Conservation (phyloP, 148 eudicot species). For the Vaccinium darrowii region DNA sequence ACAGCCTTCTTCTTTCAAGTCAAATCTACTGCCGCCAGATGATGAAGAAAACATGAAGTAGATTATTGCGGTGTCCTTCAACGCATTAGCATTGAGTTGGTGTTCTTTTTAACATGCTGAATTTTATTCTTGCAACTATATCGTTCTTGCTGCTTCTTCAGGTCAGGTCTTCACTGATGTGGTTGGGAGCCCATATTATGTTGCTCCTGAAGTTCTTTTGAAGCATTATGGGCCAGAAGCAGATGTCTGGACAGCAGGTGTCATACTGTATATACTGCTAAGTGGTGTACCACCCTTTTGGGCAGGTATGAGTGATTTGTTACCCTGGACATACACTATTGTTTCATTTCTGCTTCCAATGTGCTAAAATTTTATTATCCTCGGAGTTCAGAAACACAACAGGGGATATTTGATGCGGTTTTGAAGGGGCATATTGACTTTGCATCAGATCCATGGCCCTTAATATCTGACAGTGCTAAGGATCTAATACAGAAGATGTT, state of each 20-base stretch:
- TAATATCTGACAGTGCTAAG: slow-evolving; percentile 88
- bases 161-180: slow-evolving; percentile 91
- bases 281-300: slow-evolving; percentile 99
- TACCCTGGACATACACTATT: background rate
- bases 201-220: slow-evolving; percentile 95
- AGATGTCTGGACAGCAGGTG: slow-evolving; percentile 99
- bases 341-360: background rate
- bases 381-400: slow-evolving; percentile 76
- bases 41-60: background rate
- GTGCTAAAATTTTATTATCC: slow-evolving; percentile 12
- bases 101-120: background rate
- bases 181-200: slow-evolving; percentile 98
- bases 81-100: background rate
- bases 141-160: slow-evolving; percentile 35
- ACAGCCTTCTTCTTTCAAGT: background rate
- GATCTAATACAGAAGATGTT: slow-evolving; percentile 92
- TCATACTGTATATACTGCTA: slow-evolving; percentile 86
- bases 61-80: background rate
- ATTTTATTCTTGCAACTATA: background rate
- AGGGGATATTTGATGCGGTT: slow-evolving; percentile 97
- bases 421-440: slow-evolving; percentile 87
- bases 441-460: slow-evolving; percentile 96
- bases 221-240: slow-evolving; percentile 97
- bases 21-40: background rate
- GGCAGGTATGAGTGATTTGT: slow-evolving; percentile 63